phyloP scores from a whole-genome alignment of 2,329 filamentous ascomycete genomes.

The Chalaropsis thielavioides region DNA sequence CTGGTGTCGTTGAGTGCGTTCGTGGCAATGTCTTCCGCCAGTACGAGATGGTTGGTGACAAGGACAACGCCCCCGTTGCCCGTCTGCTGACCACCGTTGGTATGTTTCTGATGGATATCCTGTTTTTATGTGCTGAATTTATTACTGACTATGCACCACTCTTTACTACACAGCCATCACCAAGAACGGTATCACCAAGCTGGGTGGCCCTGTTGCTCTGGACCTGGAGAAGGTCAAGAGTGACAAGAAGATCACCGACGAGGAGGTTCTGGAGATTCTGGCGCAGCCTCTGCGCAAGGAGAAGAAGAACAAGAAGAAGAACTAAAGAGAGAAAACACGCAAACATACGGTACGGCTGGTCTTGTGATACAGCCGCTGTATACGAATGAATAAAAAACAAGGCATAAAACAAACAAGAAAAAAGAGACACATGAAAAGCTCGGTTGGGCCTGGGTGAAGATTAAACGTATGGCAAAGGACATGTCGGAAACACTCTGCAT shows the following conservation, averaged over 20 bases:
- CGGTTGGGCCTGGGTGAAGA: neutral
- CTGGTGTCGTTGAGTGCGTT: constrained; percentile 87
- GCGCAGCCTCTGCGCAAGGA: constrained; percentile 85
- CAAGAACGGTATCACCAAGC: constrained; percentile 87
- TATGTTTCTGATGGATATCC: constrained; percentile 38
- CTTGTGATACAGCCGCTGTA: neutral
- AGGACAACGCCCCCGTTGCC: constrained; percentile 72
- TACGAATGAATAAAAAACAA: constrained; percentile 14
- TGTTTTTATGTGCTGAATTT: neutral
- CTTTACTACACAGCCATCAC: constrained; percentile 55
- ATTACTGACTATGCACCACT: constrained; percentile 11
- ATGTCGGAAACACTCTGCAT: no score
- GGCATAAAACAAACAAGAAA: neutral
- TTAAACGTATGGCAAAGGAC: neutral
- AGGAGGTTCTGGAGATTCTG: constrained; percentile 88
- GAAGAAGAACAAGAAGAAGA: constrained; percentile 78
- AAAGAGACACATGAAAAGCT: neutral
- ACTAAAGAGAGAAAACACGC: constrained; percentile 19
- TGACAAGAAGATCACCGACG: constrained; percentile 95
- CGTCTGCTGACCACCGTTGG: constrained; percentile 83
- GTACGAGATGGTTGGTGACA: constrained; percentile 92
- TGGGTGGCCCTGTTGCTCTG: constrained; percentile 60
- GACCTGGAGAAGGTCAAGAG: constrained; percentile 76
- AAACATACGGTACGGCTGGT: neutral
- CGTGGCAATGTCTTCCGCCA: constrained; percentile 82